A percentile compares a stretch with the other conserved stretches of the same genome.
Evolutionary conservation across 208 protist species (phyloP).

Genomic region (Trypanosoma lewisi): DNA sequence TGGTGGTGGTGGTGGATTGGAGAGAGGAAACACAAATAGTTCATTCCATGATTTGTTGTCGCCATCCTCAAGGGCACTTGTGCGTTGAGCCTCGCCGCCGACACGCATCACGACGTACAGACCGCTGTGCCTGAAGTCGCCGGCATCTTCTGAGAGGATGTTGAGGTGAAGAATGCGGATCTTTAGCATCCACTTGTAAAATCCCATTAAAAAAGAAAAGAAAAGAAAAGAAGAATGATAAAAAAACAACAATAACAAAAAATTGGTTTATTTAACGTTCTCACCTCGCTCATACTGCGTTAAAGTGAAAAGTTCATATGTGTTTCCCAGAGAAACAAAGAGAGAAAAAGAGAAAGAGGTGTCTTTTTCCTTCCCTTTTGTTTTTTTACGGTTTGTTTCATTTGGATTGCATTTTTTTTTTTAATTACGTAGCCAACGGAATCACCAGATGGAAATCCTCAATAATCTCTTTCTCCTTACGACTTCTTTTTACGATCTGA

Average conservation of each 20-base stretch:
- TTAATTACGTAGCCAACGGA: too few relatives aligned
- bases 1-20: too few relatives aligned
- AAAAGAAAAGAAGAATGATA: constrained; percentile 8
- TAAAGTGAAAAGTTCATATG: too few relatives aligned
- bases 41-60: constrained; percentile 41
- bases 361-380: too few relatives aligned
- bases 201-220: constrained; percentile 6
- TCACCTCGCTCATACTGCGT: too few relatives aligned
- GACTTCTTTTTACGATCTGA: constrained; percentile 54
- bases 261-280: not conserved
- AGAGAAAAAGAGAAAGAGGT: too few relatives aligned
- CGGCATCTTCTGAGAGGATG: constrained; percentile 29
- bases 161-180: constrained; percentile 48
- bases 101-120: constrained; percentile 63
- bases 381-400: too few relatives aligned
- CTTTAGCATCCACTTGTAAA: constrained; percentile 13
- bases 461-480: too few relatives aligned
- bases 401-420: too few relatives aligned
- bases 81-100: constrained; percentile 41
- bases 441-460: too few relatives aligned
- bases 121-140: constrained; percentile 41
- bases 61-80: constrained; percentile 30
- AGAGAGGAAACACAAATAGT: constrained; percentile 37
- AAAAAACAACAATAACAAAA: constrained; percentile 19
- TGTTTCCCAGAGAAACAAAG: too few relatives aligned